Evolutionary conservation across 352 stramenopile genomes (phyloP).

Genomic region (Phytopythium vexans): DNA sequence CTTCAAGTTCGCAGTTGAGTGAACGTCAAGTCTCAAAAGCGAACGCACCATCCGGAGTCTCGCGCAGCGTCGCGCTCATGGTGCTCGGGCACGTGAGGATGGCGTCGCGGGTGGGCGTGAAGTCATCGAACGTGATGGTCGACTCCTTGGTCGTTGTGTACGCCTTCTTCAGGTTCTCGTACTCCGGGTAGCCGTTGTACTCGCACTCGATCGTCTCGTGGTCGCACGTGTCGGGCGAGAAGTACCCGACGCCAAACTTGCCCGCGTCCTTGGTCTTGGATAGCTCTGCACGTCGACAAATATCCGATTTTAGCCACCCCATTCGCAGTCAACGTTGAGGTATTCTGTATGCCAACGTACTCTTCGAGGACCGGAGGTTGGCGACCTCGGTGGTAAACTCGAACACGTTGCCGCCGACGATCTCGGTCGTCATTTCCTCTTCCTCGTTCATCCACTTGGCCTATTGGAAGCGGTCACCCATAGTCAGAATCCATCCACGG

Average conservation of each 20-base stretch:
- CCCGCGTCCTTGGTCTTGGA: slow-evolving; percentile 41
- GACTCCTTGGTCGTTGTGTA: slow-evolving; percentile 67
- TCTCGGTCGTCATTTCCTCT: slow-evolving; percentile 60
- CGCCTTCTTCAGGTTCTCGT: slow-evolving; percentile 62
- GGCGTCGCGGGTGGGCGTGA: slow-evolving; percentile 17
- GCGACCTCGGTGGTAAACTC: slow-evolving; percentile 76
- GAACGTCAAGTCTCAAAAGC: too few relatives aligned
- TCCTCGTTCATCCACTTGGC: slow-evolving; percentile 87
- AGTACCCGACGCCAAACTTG: slow-evolving; percentile 77
- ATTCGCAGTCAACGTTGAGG: too few relatives aligned
- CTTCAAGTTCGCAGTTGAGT: too few relatives aligned
- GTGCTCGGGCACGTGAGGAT: slow-evolving; percentile 39
- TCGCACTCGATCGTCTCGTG: slow-evolving; percentile 44
- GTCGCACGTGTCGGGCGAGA: slow-evolving; percentile 67
- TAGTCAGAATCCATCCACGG: neutral
- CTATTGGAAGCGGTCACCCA: slow-evolving; percentile 11
- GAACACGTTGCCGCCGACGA: slow-evolving; percentile 77
- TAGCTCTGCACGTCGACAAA: slow-evolving; percentile 17
- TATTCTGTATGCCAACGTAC: slow-evolving; percentile 12
- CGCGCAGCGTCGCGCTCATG: slow-evolving; percentile 26
- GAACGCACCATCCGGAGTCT: slow-evolving; percentile 17
- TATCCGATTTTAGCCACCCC: too few relatives aligned
- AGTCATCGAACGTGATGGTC: slow-evolving; percentile 38
- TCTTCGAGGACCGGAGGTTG: slow-evolving; percentile 44
- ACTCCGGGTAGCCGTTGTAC: slow-evolving; percentile 74